A percentile compares a stretch with the other conserved stretches of the same genome.
These are phyloP conservation scores for Aspergillus affinis DNA, from an alignment of 495 filamentous ascomycete genomes.

Conservation along the genomic window DNA sequence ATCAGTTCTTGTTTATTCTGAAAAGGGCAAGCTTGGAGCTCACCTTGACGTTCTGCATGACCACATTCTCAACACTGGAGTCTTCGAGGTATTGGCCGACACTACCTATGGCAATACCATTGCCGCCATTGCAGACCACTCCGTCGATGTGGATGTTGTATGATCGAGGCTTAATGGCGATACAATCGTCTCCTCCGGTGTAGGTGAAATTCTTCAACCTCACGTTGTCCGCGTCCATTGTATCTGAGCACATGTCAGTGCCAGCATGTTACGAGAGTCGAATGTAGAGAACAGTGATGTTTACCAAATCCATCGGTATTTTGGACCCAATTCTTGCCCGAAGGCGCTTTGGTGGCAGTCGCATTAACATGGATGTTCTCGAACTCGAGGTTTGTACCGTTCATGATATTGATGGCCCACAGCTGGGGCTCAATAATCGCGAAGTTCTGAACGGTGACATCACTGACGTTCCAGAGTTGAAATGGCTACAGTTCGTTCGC, in stretches of 20 bases:
- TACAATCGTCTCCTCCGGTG: background rate
- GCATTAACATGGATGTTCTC: background rate
- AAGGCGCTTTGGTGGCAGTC: background rate
- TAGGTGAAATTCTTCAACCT: background rate
- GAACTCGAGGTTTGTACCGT: background rate
- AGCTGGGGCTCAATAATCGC: background rate
- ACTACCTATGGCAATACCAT: conserved; percentile 3
- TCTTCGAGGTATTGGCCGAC: conserved; percentile 3
- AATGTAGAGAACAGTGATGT: no score
- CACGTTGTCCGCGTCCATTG: background rate
- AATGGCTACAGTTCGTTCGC: background rate
- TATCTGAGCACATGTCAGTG: background rate
- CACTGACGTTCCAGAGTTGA: background rate
- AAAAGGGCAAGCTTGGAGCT: background rate
- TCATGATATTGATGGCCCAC: background rate
- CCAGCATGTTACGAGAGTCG: background rate
- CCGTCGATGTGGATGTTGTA: background rate
- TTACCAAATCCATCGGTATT: background rate
- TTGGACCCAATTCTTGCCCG: background rate
- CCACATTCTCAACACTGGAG: background rate
- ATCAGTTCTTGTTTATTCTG: no score
- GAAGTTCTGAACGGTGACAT: background rate
- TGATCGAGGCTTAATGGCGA: background rate
- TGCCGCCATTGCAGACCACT: background rate
- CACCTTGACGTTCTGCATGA: background rate